phyloP scores from a whole-genome alignment of 257 asterid genomes.

The Solanum microdontum region DNA sequence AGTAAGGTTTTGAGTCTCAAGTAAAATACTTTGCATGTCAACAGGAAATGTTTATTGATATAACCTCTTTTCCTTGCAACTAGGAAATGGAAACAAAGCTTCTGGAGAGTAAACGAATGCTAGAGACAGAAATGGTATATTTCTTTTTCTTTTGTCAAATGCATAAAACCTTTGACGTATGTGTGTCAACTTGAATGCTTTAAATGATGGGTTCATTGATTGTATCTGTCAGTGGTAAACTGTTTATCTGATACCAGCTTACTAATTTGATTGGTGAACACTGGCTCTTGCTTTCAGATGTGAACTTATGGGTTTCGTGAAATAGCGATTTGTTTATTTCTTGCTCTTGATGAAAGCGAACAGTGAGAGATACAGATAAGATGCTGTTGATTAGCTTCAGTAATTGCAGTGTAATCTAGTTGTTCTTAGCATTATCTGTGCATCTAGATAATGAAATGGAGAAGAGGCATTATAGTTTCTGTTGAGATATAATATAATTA shows the following conservation, averaged over 20 bases:
- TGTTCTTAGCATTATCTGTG: not conserved
- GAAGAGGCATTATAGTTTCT: not conserved
- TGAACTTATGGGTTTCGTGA: not conserved
- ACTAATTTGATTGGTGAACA: not conserved
- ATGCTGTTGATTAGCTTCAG: not conserved
- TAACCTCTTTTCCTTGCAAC: slow-evolving; percentile 4
- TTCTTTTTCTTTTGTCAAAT: not conserved
- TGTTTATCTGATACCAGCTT: not conserved
- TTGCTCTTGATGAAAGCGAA: not conserved
- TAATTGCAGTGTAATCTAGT: not conserved
- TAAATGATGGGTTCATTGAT: not conserved
- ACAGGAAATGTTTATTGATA: not conserved
- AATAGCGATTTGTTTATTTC: not conserved
- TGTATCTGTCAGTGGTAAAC: not conserved
- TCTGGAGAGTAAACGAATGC: slow-evolving; percentile 58
- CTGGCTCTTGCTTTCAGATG: not conserved
- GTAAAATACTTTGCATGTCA: not conserved
- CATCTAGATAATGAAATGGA: not conserved
- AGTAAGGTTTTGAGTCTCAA: slow-evolving; percentile 32
- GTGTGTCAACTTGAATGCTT: not conserved
- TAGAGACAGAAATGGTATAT: slow-evolving; percentile 73
- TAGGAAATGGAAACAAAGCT: slow-evolving; percentile 92
- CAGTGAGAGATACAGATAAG: not conserved
- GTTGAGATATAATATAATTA: not conserved
- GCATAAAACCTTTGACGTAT: not conserved